phyloP scores from a whole-genome alignment of 1,284 basidiomycete species.

The Hortiboletus rubellus region DNA sequence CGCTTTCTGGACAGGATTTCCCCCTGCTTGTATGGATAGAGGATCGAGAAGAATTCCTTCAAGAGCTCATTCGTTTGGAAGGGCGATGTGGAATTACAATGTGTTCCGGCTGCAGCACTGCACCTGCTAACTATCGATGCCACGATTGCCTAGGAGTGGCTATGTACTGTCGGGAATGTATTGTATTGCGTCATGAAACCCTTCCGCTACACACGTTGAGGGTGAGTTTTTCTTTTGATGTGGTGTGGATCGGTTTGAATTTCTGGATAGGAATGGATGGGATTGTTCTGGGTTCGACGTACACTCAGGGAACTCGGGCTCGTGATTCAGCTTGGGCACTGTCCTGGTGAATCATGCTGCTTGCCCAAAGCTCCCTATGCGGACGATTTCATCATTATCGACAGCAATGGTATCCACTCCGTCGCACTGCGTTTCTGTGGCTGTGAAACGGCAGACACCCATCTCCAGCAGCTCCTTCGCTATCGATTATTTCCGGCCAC shows the following conservation, averaged over 20 bases:
- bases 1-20: neutral
- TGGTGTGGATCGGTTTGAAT: neutral
- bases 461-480: neutral
- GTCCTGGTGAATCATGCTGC: neutral
- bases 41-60: constrained; percentile 1
- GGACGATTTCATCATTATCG: neutral
- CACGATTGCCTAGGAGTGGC: neutral
- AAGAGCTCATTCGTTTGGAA: constrained; percentile 1
- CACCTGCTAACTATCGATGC: neutral
- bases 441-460: neutral
- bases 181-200: neutral
- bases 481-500: neutral
- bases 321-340: constrained; percentile 1
- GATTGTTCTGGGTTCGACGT: neutral
- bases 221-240: neutral
- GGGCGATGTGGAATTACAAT: neutral
- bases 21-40: constrained; percentile 2
- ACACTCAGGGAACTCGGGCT: neutral
- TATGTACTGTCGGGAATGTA: neutral
- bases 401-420: neutral
- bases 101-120: neutral
- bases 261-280: neutral
- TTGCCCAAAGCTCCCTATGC: neutral
- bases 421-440: neutral
- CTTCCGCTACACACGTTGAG: neutral